These are phyloP conservation scores for Candida piceae DNA, from an alignment of 805 yeast species.

Conservation along the genomic window DNA sequence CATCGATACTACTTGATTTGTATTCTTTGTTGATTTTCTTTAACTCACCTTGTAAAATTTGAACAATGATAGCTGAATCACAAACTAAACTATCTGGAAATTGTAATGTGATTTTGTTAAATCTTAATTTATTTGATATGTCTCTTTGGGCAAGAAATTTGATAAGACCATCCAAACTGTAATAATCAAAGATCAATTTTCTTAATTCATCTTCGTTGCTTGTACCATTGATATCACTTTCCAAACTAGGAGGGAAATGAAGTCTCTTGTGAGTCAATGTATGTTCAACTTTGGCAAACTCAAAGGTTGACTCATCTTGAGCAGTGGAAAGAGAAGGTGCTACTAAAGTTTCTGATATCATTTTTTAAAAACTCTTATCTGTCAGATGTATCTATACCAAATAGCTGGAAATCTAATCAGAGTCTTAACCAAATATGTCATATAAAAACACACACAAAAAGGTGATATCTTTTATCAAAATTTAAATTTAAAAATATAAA, in stretches of 20 bases:
- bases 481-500: too few species aligned
- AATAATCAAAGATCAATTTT: conserved; percentile 42
- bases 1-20: too few species aligned
- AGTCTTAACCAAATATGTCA: neutral
- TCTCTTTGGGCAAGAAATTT: conserved; percentile 24
- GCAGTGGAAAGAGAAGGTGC: conserved; percentile 76
- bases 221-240: too few species aligned
- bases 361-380: too few species aligned
- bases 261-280: conserved; percentile 15
- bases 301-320: conserved; percentile 57
- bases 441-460: too few species aligned
- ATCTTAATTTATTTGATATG: conserved; percentile 27
- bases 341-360: conserved; percentile 22
- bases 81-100: conserved; percentile 79
- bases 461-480: too few species aligned
- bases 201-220: conserved; percentile 21
- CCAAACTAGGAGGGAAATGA: conserved; percentile 26
- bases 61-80: conserved; percentile 71
- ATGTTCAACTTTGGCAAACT: conserved; percentile 39
- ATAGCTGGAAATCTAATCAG: too few species aligned
- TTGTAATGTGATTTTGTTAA: conserved; percentile 67
- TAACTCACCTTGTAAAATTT: conserved; percentile 41
- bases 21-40: conserved; percentile 7
- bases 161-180: conserved; percentile 36
- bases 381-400: too few species aligned